phyloP scores from a whole-genome alignment of 371 early-diverging fungal species.

The Dichotomocladium elegans region DNA sequence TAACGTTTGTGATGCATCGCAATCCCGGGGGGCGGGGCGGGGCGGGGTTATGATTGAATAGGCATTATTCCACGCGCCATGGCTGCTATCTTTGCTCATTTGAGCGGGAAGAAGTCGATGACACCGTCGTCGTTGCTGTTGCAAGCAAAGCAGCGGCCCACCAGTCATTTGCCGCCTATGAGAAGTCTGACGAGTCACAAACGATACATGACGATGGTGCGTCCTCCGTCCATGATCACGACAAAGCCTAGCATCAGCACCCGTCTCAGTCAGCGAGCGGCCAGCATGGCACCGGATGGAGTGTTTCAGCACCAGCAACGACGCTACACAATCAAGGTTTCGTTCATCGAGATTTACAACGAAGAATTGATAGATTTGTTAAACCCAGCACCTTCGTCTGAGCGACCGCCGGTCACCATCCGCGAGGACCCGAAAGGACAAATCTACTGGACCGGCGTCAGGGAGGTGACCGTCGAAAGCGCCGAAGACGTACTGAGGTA shows the following conservation, averaged over 20 bases:
- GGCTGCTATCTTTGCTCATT: constrained; percentile 71
- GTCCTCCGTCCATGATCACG: constrained; percentile 12
- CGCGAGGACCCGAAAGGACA: constrained; percentile 92
- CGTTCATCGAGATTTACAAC: constrained; percentile 97
- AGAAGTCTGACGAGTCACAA: background rate
- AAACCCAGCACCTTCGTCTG: constrained; percentile 46
- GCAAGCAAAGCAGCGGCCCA: background rate
- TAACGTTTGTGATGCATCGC: too few species aligned
- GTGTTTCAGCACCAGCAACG: too few species aligned
- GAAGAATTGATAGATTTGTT: constrained; percentile 93
- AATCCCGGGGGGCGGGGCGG: too few species aligned
- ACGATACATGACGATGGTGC: too few species aligned
- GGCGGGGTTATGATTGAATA: too few species aligned
- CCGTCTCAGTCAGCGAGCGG: background rate
- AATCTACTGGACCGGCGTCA: constrained; percentile 88
- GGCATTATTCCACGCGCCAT: constrained; percentile 94
- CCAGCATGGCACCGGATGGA: background rate
- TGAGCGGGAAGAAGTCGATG: too few species aligned
- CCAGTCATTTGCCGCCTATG: background rate
- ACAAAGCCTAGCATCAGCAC: constrained; percentile 1
- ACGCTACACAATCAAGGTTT: constrained; percentile 50
- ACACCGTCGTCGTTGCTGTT: too few species aligned
- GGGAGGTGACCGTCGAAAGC: constrained; percentile 72
- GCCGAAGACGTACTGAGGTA: constrained; percentile 79
- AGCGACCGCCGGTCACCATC: constrained; percentile 70